Percentiles rank a stretch among this genome's conserved stretches.
These are phyloP conservation scores for Suillus tomentosus DNA, from an alignment of 768 basidiomycete species.

Conservation along the genomic window DNA sequence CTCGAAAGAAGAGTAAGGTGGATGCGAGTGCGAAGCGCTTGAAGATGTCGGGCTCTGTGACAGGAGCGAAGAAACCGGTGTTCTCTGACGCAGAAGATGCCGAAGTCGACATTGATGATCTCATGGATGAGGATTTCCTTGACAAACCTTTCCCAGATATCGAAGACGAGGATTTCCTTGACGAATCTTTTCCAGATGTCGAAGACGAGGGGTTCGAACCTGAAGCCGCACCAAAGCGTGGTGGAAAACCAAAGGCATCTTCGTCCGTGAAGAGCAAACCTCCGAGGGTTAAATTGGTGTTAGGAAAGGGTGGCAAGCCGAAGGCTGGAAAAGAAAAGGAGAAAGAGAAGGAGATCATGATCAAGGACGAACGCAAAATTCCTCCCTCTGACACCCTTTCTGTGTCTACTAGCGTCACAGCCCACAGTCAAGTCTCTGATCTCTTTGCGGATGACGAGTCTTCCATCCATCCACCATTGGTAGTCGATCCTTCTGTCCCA, in stretches of 20 bases:
- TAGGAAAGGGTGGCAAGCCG: slow-evolving; percentile 25
- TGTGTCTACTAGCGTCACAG: slow-evolving; percentile 33
- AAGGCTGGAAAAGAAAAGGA: slow-evolving; percentile 36
- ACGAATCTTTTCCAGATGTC: slow-evolving; percentile 27
- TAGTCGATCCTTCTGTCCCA: slow-evolving; percentile 21
- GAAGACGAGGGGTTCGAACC: slow-evolving; percentile 31
- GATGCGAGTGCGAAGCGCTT: slow-evolving; percentile 17
- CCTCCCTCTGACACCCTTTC: slow-evolving; percentile 21
- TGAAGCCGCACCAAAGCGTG: slow-evolving; percentile 25
- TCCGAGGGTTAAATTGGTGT: slow-evolving; percentile 24
- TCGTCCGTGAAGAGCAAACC: slow-evolving; percentile 27
- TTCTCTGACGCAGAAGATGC: slow-evolving; percentile 35
- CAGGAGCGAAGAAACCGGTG: slow-evolving; percentile 21
- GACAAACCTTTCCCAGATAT: slow-evolving; percentile 28
- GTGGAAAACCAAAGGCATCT: slow-evolving; percentile 25
- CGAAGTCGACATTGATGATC: slow-evolving; percentile 25
- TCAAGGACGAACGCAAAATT: slow-evolving; percentile 45
- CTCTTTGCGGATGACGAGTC: slow-evolving; percentile 35
- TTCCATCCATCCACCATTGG: background rate
- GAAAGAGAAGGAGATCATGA: slow-evolving; percentile 35
- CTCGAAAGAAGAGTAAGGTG: slow-evolving; percentile 17
- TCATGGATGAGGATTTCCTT: slow-evolving; percentile 26
- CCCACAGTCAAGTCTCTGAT: slow-evolving; percentile 33
- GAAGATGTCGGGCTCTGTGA: slow-evolving; percentile 19
- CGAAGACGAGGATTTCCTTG: slow-evolving; percentile 27